Conservation (phyloP, 305 asterid genomes). For the Fraxinus xanthoxyloides region DNA sequence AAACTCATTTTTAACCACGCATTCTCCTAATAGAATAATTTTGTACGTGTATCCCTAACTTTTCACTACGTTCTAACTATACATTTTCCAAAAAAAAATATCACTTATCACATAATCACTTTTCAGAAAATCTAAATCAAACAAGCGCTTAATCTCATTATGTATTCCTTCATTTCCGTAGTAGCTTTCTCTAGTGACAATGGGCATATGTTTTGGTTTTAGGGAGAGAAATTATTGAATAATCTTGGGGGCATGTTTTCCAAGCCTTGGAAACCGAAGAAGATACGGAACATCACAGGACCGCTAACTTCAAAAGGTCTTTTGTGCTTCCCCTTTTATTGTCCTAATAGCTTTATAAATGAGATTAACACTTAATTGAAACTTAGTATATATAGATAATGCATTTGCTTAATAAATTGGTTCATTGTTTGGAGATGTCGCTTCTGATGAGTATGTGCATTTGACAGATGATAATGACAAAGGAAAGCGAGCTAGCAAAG, state of each 20-base stretch:
- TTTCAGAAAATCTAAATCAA: no score
- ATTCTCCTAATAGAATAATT: not conserved
- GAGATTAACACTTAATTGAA: not conserved
- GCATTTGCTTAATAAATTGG: not conserved
- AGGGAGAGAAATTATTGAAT: conserved; percentile 94
- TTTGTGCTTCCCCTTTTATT: not conserved
- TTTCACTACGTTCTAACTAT: not conserved
- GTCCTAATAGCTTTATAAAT: not conserved
- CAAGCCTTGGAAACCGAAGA: conserved; percentile 92
- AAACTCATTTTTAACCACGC: not conserved
- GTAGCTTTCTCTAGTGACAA: not conserved
- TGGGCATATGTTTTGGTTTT: not conserved
- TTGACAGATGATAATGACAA: conserved; percentile 50
- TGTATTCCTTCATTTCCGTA: not conserved
- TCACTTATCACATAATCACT: not conserved
- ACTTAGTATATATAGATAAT: not conserved
- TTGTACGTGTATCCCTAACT: not conserved
- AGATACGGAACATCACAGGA: conserved; percentile 58
- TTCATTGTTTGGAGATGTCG: not conserved
- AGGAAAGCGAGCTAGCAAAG: conserved; percentile 46
- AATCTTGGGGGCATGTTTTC: conserved; percentile 96
- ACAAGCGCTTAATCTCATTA: not conserved
- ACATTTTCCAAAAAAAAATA: no score
- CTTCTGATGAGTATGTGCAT: conserved; percentile 3
- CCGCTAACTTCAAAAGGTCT: conserved; percentile 65